Base-by-base conservation (phyloP, 2,329 filamentous ascomycete genomes). In the Madurella fahalii region DNA sequence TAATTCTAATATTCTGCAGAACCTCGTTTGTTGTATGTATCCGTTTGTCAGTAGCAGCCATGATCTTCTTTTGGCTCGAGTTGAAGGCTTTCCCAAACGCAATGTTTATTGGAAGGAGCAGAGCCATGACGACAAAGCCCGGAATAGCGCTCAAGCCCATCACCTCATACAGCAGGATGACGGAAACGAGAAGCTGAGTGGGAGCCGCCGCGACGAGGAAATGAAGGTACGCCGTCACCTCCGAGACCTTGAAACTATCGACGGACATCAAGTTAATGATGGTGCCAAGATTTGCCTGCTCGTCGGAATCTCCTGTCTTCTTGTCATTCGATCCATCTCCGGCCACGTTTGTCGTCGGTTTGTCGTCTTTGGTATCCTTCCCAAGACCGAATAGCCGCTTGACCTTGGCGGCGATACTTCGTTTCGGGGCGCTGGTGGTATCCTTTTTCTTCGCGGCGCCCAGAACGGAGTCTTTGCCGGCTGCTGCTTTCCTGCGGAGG, bases 201-300 rank as follows among this genome's bases (percentile, higher is more conserved):
- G 94, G 94, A 1, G 93, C 92, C 58, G 88, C 86, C 0, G 92
- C 93, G 77, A 93, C 88, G n/a, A 99, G 77, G 71, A 95, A 99
- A 72, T 99, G 94, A 32, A 99, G 77, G 69, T 99, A 99, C 0
- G 93, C 89, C 39, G 90, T 94, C 56, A 96, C 86, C 68, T 99
- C 94, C 58, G 90, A 89, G 52, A 99, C 90, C 74, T 99, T 99
- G 83, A 97, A 97, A 46, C 93, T 96, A 75, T 99, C 95, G 40
- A 99, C 95, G 11, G 94, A 95, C 94, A 99, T 99, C 61, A 99
- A 78, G 71, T 97, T 99, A 76, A 99, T 99, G 66, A 99, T 96
- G n/a, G 94, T 95, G 59, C 95, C 94, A 48, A 95, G 80, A 58
- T 94, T 96, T 40, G 91, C 93, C 73, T 95, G 90, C 54, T 87